Evolutionary conservation across 1,284 basidiomycete species (phyloP), one percentile per base, ranked within the genome.

Genomic region (Papiliotrema nemorosa): DNA sequence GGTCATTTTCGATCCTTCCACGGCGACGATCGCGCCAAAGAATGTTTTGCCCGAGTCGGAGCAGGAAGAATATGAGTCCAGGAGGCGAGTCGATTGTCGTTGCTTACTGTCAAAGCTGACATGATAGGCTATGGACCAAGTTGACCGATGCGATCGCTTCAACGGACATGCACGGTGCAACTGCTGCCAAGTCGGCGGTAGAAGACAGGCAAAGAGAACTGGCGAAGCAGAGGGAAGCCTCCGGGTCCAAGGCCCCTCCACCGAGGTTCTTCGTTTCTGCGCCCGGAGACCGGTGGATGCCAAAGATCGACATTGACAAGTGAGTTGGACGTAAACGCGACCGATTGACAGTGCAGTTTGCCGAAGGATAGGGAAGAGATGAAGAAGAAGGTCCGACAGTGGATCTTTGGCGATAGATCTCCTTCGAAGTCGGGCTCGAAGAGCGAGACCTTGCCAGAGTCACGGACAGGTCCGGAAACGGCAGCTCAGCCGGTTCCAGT

Each of bases 81-180:
- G 88, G 67, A 78, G 86, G 86, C 86, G 55, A 54, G 81, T 76
- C 1, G 26, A 35, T 18, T 25, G 4, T 31, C 20, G 31, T 18
- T 42, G 13, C 13, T 1, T 18, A 5, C 14, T 42, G 16, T 38
- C 13, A 21, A 22, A 14, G 13, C 7, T 20, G 18, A 14, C 14
- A 3, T 24, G 5, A 41, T 14, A 87, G 88, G 59, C 75, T 97
- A 45, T 98, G 94, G 94, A 69, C 78, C 35, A 81, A 85, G 49
- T 79, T 98, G 37, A 98, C 94, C 16, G 78, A 82, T 22, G 96
- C 93, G 18, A 97, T 98, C 74, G 76, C 82, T 46, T 78, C 79
- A 39, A 89, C 87, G 66, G 90, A 99, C 71, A 92, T 97, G 86
- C 90, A 92, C 63, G 86, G 84, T 22, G 96, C 96, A 12, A 97